Conservation (phyloP, 306 rosid species). For the Quercus mongolica region DNA sequence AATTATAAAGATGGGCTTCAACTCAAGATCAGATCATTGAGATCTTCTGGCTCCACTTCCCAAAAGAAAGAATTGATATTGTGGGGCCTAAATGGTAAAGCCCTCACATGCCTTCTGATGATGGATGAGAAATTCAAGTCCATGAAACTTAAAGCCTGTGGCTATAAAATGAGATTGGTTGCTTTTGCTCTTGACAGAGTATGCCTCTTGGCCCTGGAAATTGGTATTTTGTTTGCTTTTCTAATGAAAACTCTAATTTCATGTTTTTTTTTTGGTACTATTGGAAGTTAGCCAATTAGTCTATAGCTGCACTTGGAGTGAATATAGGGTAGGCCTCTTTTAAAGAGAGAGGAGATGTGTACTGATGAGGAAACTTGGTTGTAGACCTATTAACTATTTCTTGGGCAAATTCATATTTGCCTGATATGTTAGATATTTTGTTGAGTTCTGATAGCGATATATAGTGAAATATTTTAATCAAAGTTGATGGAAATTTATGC, state of each 20-base stretch:
- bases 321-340: not conserved
- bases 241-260: too few species aligned
- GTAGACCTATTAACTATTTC: constrained; percentile 5
- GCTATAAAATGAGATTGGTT: constrained; percentile 6
- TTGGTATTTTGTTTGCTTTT: not conserved
- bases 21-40: too few species aligned
- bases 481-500: too few species aligned
- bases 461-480: too few species aligned
- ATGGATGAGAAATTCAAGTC: not conserved
- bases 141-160: not conserved
- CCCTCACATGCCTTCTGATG: constrained; percentile 23
- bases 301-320: not conserved
- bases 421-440: too few species aligned
- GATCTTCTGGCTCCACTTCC: not conserved
- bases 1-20: too few species aligned
- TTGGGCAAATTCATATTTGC: constrained; percentile 22
- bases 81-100: not conserved
- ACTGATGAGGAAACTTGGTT: not conserved
- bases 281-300: too few species aligned
- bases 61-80: not conserved
- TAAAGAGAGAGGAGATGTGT: too few species aligned
- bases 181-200: not conserved
- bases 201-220: not conserved
- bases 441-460: too few species aligned
- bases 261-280: too few species aligned